Conservation (phyloP, 257 asterid genomes). For the Leonotis leonurus region DNA sequence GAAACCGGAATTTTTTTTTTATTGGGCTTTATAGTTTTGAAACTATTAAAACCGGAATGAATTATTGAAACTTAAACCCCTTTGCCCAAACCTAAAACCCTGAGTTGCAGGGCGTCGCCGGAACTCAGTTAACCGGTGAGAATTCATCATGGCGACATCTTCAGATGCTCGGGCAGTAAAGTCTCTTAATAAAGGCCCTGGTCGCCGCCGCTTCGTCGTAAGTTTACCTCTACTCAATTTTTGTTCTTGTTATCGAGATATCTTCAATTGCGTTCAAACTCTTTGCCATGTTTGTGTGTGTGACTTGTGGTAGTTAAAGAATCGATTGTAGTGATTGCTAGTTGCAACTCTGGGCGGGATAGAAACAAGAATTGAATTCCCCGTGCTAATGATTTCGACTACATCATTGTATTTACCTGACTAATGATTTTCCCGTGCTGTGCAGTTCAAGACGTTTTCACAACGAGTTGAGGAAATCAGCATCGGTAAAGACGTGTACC, state of each 20-base stretch:
- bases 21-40: too few relatives aligned
- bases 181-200: slow-evolving; percentile 56
- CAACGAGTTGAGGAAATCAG: not conserved
- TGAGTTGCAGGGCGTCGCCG: not conserved
- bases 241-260: too few relatives aligned
- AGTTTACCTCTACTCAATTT: slow-evolving; percentile 4
- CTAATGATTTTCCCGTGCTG: not conserved
- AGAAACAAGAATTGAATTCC: too few relatives aligned
- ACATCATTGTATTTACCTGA: not conserved
- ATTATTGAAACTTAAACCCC: too few relatives aligned
- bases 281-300: too few relatives aligned
- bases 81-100: slow-evolving; percentile 20
- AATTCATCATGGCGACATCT: slow-evolving; percentile 53
- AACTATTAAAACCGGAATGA: too few relatives aligned
- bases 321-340: too few relatives aligned
- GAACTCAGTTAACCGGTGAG: not conserved
- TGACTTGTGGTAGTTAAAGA: too few relatives aligned
- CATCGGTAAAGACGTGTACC: not conserved
- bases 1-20: too few relatives aligned
- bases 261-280: too few relatives aligned
- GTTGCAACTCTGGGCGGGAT: too few relatives aligned
- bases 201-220: slow-evolving; percentile 75
- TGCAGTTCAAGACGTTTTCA: not conserved
- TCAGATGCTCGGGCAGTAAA: slow-evolving; percentile 63
- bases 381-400: too few relatives aligned